Evolutionary conservation across 2,329 filamentous ascomycete species (phyloP).

Genomic region (Apiospora marii): DNA sequence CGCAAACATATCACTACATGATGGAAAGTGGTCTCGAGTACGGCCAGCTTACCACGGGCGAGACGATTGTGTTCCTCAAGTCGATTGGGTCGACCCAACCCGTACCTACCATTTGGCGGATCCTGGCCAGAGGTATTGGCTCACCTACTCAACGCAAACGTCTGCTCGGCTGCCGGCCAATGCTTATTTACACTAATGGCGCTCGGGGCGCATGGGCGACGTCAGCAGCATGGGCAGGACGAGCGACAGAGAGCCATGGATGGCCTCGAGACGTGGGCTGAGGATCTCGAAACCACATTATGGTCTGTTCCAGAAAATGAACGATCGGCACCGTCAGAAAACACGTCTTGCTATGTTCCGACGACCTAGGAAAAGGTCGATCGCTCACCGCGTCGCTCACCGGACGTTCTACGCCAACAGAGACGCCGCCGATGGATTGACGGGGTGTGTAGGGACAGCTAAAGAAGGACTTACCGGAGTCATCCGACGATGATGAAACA

Average conservation of each 20-base stretch:
- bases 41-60: too few species aligned
- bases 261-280: conserved; percentile 31
- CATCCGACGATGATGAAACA: conserved; percentile 29
- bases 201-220: conserved; percentile 46
- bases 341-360: conserved; percentile 33
- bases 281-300: conserved; percentile 38
- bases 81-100: conserved; percentile 48
- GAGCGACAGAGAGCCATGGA: too few species aligned
- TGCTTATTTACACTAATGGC: conserved; percentile 41
- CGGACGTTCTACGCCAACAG: background rate
- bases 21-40: too few species aligned
- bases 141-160: conserved; percentile 32
- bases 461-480: conserved; percentile 6
- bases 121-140: conserved; percentile 37
- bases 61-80: conserved; percentile 47
- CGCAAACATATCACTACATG: too few species aligned
- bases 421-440: conserved; percentile 14
- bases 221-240: conserved; percentile 41
- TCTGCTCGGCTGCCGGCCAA: conserved; percentile 40
- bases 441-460: background rate
- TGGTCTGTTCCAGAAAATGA: conserved; percentile 34
- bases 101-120: conserved; percentile 44
- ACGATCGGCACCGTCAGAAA: conserved; percentile 35
- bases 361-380: conserved; percentile 33
- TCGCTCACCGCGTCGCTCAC: conserved; percentile 40